Evolutionary conservation across 345 rosid genomes (phyloP).

Genomic region (Eucalyptus urophylla): DNA sequence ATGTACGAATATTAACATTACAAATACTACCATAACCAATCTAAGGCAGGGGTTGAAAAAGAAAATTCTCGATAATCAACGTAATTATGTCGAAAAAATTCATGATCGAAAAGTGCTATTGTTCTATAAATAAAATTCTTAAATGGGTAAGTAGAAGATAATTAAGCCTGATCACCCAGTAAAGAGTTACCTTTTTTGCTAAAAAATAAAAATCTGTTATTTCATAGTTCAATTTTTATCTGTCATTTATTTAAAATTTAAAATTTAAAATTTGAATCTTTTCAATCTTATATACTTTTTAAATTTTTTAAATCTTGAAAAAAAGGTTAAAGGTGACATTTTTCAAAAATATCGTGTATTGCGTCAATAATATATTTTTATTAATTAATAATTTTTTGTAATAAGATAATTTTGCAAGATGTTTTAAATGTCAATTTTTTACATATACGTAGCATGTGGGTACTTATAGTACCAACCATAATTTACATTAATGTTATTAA

Average conservation of each 20-base stretch:
- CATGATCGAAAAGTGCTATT: not conserved
- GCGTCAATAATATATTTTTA: not conserved
- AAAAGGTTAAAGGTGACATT: not conserved
- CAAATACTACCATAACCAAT: not conserved
- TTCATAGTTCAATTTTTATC: not conserved
- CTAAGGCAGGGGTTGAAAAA: not conserved
- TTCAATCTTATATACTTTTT: not conserved
- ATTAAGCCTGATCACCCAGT: not conserved
- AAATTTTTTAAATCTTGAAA: too few species aligned
- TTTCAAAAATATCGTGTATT: not conserved
- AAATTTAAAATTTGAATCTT: not conserved
- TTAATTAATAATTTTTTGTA: not conserved
- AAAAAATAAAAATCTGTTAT: not conserved
- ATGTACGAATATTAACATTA: not conserved
- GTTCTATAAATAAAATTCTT: not conserved
- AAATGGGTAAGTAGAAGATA: not conserved
- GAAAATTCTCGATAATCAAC: not conserved
- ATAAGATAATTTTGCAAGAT: not conserved
- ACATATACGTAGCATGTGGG: not conserved
- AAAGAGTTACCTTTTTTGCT: not conserved
- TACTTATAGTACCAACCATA: not conserved
- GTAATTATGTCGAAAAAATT: not conserved
- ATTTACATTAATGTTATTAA: not conserved
- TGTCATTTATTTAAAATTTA: not conserved
- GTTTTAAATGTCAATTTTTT: not conserved